Evolutionary conservation across 306 rosid species (phyloP).

Genomic region (Malus orientalis): DNA sequence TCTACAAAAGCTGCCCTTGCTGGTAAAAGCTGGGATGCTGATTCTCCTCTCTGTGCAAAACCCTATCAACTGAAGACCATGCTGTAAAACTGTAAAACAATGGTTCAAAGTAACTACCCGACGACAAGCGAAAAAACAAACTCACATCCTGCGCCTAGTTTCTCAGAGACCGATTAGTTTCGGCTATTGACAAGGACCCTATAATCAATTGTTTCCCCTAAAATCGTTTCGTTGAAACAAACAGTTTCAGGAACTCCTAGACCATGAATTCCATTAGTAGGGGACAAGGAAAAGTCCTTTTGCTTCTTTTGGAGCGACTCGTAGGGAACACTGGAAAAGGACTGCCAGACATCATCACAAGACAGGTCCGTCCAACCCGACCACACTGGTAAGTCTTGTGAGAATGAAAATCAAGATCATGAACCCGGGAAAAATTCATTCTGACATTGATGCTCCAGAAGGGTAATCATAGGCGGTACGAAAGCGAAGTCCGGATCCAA

Average conservation of each 20-base stretch:
- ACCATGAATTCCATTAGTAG: slow-evolving; percentile 8
- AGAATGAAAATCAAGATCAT: slow-evolving; percentile 7
- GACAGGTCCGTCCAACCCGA: slow-evolving; percentile 14
- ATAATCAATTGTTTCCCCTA: slow-evolving; percentile 6
- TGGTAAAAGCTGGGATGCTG: slow-evolving; percentile 4
- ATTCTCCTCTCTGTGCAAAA: slow-evolving; percentile 24
- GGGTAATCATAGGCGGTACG: slow-evolving; percentile 43
- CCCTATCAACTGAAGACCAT: not conserved
- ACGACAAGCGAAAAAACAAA: not conserved
- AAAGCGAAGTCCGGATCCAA: slow-evolving; percentile 74
- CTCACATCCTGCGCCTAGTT: not conserved
- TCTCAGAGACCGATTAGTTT: slow-evolving; percentile 2
- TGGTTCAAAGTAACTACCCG: not conserved
- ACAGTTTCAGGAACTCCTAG: slow-evolving; percentile 12
- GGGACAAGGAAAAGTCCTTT: not conserved
- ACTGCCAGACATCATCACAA: slow-evolving; percentile 19
- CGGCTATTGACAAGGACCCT: slow-evolving; percentile 20
- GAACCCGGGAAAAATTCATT: slow-evolving; percentile 23
- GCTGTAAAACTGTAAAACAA: not conserved
- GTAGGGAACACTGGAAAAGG: slow-evolving; percentile 4
- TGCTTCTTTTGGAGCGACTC: slow-evolving; percentile 5
- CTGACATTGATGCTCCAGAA: slow-evolving; percentile 32
- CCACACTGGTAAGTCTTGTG: slow-evolving; percentile 8
- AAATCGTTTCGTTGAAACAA: slow-evolving; percentile 14
- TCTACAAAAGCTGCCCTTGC: not conserved